These are phyloP conservation scores for Tulasnella sp. DNA, from an alignment of 768 basidiomycete species.

Conservation along the genomic window DNA sequence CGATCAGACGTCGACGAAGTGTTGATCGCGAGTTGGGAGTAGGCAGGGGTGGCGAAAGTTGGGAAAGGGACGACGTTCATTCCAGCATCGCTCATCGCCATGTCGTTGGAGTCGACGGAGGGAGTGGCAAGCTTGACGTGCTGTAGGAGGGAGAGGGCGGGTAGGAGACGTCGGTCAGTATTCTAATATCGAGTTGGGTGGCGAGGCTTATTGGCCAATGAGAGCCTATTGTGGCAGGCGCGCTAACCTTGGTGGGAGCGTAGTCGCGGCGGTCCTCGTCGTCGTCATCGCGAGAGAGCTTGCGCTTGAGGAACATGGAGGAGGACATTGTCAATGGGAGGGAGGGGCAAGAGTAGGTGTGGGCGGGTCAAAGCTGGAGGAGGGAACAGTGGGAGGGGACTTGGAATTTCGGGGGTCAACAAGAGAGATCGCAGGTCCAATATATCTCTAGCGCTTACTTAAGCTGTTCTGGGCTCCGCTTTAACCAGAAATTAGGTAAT, in stretches of 20 bases:
- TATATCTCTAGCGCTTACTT: conserved; percentile 4
- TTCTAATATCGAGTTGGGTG: conserved; percentile 30
- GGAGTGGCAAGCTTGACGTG: conserved; percentile 66
- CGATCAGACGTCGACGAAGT: conserved; percentile 38
- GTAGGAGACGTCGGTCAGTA: conserved; percentile 30
- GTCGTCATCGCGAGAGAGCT: conserved; percentile 58
- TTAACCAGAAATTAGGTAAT: background rate
- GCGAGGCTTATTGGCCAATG: conserved; percentile 19
- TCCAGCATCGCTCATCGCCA: conserved; percentile 57
- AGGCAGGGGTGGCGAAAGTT: conserved; percentile 51
- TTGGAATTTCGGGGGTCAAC: conserved; percentile 10
- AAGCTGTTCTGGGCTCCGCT: conserved; percentile 8
- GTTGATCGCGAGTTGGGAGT: conserved; percentile 55
- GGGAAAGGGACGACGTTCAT: conserved; percentile 53
- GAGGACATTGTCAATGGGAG: conserved; percentile 11
- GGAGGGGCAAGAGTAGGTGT: conserved; percentile 6
- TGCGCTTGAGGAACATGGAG: conserved; percentile 70
- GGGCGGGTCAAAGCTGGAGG: conserved; percentile 4
- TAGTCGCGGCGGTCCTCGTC: conserved; percentile 35
- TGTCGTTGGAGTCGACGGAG: conserved; percentile 55
- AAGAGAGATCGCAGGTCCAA: conserved; percentile 9
- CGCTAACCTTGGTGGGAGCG: conserved; percentile 22
- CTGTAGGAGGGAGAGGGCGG: conserved; percentile 48
- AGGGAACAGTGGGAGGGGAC: conserved; percentile 26
- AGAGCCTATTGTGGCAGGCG: conserved; percentile 20